Conservation (phyloP, 768 basidiomycete species). For the Hypholoma fasciculare region DNA sequence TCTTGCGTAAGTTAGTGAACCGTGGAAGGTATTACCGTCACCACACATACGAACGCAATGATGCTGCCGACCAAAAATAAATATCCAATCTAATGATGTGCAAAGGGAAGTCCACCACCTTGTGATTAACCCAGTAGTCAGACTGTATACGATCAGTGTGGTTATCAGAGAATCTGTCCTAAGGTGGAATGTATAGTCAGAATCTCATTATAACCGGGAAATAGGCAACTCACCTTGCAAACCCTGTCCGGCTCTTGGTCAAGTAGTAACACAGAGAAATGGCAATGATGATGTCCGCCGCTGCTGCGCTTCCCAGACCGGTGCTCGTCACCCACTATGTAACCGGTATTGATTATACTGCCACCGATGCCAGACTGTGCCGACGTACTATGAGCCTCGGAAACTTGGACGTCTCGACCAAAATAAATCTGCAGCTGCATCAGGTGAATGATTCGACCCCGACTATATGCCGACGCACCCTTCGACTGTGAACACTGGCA, state of each 20-base stretch:
- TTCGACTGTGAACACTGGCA: conserved; percentile 45
- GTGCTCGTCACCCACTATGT: conserved; percentile 48
- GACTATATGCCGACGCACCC: conserved; percentile 29
- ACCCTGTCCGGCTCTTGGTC: conserved; percentile 47
- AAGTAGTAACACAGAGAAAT: conserved; percentile 48
- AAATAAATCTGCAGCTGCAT: conserved; percentile 28
- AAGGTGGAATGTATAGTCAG: not conserved
- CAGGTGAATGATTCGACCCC: conserved; percentile 2
- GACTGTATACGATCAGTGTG: conserved; percentile 42
- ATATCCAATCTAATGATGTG: not conserved
- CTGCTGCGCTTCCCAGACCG: conserved; percentile 48
- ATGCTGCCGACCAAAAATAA: conserved; percentile 24
- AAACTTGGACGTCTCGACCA: conserved; percentile 32
- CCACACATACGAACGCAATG: conserved; percentile 39
- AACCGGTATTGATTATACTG: conserved; percentile 43
- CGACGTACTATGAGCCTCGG: conserved; percentile 34
- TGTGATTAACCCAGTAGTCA: conserved; percentile 45
- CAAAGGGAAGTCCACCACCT: conserved; percentile 24
- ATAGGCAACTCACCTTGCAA: conserved; percentile 28
- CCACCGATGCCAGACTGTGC: conserved; percentile 4
- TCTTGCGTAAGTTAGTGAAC: not conserved
- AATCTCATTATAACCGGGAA: not conserved
- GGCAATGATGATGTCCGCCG: conserved; percentile 51
- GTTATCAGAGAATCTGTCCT: conserved; percentile 47
- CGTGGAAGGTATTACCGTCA: conserved; percentile 30